Evolutionary conservation across 2,329 filamentous ascomycete species (phyloP), one percentile per base, ranked within the genome.

Genomic region (Coniochaeta ligniaria): DNA sequence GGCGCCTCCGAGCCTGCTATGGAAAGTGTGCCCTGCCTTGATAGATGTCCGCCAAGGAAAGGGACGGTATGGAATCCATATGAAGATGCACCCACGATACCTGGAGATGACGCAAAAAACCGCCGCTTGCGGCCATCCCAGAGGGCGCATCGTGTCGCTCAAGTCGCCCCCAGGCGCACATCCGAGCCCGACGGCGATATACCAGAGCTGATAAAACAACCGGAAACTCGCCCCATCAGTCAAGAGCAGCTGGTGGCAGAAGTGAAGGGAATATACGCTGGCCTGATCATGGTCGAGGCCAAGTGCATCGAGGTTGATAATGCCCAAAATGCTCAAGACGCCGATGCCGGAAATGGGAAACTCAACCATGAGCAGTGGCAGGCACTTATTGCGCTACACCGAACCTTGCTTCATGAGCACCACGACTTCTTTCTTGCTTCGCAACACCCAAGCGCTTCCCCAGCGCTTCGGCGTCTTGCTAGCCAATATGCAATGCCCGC

Each of bases 401-500:
- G 91, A 0, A 95, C 91, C 0, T 71, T 96, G 0, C 75, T 96
- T 0, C 86, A 95, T 63, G 91, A 96, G 62, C 89, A 94, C 61
- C 89, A 93, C 61, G 91, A 94, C 63, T 94, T 94, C 67, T 93
- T 97, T 61, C 77, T 96, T 0, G 92, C 93, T 0, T 90, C 86
- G 0, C 92, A 97, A 65, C 92, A 98, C 68, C 93, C 92, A 0
- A 89, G 87, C 0, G 91, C 92, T 0, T 89, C 82, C 26, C 80
- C 80, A 0, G 84, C 87, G 0, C 71, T 98, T 0, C 81, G 83
- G 3, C 78, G 84, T 0, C 73, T 97, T 0, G 88, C 92, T 0
- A 82, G 83, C 0, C 94, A 95, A 63, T 96, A 96, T 66, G 86
- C 87, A 0, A 97, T 98, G 91, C 93, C 93, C 0, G 92, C 91